phyloP scores from a whole-genome alignment of 2,329 filamentous ascomycete genomes.

The Stagonosporopsis rhizophila region DNA sequence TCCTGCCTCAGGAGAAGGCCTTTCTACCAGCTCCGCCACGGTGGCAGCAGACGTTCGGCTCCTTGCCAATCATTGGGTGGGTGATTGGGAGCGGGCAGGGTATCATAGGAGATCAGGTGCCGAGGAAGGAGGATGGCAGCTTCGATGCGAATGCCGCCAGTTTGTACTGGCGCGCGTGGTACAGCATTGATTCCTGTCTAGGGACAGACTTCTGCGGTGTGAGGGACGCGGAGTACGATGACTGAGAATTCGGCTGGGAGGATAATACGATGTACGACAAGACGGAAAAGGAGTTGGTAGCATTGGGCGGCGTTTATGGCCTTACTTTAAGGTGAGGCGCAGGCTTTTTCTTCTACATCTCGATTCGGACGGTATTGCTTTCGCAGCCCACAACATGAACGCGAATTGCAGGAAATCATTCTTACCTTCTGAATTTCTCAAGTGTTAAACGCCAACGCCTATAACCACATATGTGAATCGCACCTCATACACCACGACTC shows the following conservation, averaged over 20 bases:
- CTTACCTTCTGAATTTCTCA: background rate
- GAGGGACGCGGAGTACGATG: constrained; percentile 58
- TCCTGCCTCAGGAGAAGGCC: constrained; percentile 55
- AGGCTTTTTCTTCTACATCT: background rate
- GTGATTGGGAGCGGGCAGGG: constrained; percentile 55
- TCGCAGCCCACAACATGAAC: background rate
- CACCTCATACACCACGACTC: background rate
- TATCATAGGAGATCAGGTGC: constrained; percentile 79
- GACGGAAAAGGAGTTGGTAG: constrained; percentile 7
- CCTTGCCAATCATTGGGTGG: constrained; percentile 60
- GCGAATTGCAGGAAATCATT: background rate
- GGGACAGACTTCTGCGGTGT: constrained; percentile 68
- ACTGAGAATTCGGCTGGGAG: constrained; percentile 21
- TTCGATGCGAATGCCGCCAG: constrained; percentile 76
- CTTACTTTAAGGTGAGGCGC: background rate
- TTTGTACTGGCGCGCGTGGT: constrained; percentile 67
- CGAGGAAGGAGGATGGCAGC: constrained; percentile 73
- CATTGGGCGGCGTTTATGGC: constrained; percentile 24
- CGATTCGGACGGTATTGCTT: background rate
- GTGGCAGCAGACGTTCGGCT: constrained; percentile 52
- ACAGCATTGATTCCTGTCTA: constrained; percentile 62
- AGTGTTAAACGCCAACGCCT: constrained; percentile 19
- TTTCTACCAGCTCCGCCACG: constrained; percentile 53
- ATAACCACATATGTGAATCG: constrained; percentile 6
- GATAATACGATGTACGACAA: constrained; percentile 5